Conservation (phyloP, 2,329 filamentous ascomycete genomes). For the Endothia cerciana region DNA sequence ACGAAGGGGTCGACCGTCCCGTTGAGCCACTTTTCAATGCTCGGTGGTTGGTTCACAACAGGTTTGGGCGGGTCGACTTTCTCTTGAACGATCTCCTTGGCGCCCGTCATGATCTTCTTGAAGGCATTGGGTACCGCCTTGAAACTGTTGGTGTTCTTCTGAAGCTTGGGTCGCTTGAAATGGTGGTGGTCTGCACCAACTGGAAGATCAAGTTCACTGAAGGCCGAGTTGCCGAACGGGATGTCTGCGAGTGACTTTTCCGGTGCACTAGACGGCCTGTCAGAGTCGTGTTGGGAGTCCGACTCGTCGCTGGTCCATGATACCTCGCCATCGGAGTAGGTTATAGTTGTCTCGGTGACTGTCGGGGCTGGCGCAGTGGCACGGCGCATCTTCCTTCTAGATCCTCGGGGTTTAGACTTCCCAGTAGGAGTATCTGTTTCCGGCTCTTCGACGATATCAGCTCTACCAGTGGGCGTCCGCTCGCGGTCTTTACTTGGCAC, state of each 20-base stretch:
- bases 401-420: slow-evolving; percentile 27
- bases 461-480: slow-evolving; percentile 32
- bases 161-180: slow-evolving; percentile 46
- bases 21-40: slow-evolving; percentile 68
- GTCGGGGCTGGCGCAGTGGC: slow-evolving; percentile 27
- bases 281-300: slow-evolving; percentile 35
- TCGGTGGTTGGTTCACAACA: slow-evolving; percentile 60
- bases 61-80: slow-evolving; percentile 59
- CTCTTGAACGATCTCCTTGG: slow-evolving; percentile 68
- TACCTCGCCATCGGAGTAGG: slow-evolving; percentile 37
- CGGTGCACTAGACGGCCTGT: slow-evolving; percentile 46
- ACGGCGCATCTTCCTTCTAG: slow-evolving; percentile 14
- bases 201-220: slow-evolving; percentile 65
- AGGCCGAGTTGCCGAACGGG: slow-evolving; percentile 68
- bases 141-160: slow-evolving; percentile 59
- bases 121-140: slow-evolving; percentile 65
- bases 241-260: slow-evolving; percentile 63
- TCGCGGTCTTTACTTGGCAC: slow-evolving; percentile 33
- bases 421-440: slow-evolving; percentile 38
- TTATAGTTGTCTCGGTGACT: slow-evolving; percentile 35
- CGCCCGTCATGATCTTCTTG: slow-evolving; percentile 66
- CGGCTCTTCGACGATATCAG: slow-evolving; percentile 42
- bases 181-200: slow-evolving; percentile 51
- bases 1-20: slow-evolving; percentile 66
- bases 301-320: slow-evolving; percentile 37